Conservation (phyloP, 257 asterid genomes). For the Nicotiana obtusifolia region DNA sequence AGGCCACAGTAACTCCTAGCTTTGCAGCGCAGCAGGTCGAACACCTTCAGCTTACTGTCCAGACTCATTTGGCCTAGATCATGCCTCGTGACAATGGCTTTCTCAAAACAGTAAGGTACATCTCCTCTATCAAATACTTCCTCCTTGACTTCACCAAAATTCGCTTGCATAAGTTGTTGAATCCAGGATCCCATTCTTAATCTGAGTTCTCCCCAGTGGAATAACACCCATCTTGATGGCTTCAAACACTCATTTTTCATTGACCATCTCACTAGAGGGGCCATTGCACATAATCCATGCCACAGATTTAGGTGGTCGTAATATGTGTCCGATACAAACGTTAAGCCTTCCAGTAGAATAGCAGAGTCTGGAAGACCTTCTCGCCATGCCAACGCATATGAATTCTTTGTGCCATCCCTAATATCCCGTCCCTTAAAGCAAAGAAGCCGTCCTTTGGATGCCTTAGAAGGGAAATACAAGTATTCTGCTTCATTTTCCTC, state of each 20-base stretch:
- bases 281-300: slow-evolving; percentile 31
- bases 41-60: too few species aligned
- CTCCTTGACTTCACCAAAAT: too few species aligned
- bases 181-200: too few species aligned
- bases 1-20: too few species aligned
- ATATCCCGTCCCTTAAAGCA: slow-evolving; percentile 25
- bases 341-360: slow-evolving; percentile 25
- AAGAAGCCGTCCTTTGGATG: slow-evolving; percentile 24
- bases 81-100: too few species aligned
- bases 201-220: slow-evolving; percentile 27
- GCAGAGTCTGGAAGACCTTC: slow-evolving; percentile 28
- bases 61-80: too few species aligned
- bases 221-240: slow-evolving; percentile 36
- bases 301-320: slow-evolving; percentile 28
- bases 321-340: slow-evolving; percentile 31
- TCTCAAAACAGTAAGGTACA: too few species aligned
- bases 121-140: too few species aligned
- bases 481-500: slow-evolving; percentile 24
- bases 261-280: slow-evolving; percentile 35
- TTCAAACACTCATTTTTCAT: slow-evolving; percentile 25
- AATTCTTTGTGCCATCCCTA: slow-evolving; percentile 26
- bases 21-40: too few species aligned
- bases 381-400: slow-evolving; percentile 35
- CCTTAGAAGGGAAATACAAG: slow-evolving; percentile 29
- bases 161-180: too few species aligned